Base-by-base conservation (phyloP, 2,329 filamentous ascomycete species). In the Neofusicoccum umdonicola region DNA sequence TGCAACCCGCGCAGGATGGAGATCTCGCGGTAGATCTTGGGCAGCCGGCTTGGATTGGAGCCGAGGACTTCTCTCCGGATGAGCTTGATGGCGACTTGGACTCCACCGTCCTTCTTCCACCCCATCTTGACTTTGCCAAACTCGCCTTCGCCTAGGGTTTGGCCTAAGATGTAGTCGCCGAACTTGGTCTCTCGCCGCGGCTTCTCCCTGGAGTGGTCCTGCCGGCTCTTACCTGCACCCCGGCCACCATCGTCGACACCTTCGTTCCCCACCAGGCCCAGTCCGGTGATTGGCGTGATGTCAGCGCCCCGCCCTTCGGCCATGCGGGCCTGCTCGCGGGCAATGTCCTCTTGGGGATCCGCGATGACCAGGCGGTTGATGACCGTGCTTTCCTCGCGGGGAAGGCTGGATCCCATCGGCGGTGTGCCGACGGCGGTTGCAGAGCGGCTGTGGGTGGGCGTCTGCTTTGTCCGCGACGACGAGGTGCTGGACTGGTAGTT, bases 121-220 rank as follows among this genome's bases (percentile, higher is more conserved):
- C 95, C 95, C 73, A 98, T 88, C 79, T 97, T 98, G 72, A 99
- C 95, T 77, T 99, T 99, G 69, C 95, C 95, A 76, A 99, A 99
- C 78, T 99, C 95, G 67, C 95, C 95, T 81, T 99, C 95, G 57
- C 95, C 95, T 57, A 99, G 89, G 2, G 94, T 98, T 77, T 97
- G 94, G 41, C 95, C 95, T 3, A 99, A 85, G 66, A 96, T 92
- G 78, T 98, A 99, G 68, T 97, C 93, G 66, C 94, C 94, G 75
- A 99, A 98, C 69, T 92, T 93, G 47, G 90, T 93, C 68, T 90
- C 87, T 81, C 96, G 97, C 66, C 84, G 79, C 35, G 81, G 79
- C 19, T 81, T 79, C 51, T 76, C 72, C 63, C 79, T 79, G 51
- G 85, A 85, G 71, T 87, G 85, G 71, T 88, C 86, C 70, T 88